Base-by-base conservation (phyloP, 108 stramenopile species). In the Skeletonema tropicum region DNA sequence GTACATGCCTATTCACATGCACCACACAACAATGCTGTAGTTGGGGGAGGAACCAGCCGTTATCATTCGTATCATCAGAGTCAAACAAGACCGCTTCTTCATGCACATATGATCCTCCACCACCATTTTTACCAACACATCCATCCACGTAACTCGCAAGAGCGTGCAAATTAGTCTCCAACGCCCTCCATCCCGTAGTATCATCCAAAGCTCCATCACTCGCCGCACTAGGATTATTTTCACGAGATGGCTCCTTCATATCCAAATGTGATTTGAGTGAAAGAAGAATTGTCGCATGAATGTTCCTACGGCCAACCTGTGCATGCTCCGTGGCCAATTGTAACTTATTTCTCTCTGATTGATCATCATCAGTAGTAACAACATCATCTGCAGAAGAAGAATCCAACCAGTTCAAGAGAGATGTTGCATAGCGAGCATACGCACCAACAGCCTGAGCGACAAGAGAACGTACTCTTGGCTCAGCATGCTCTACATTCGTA, bases 141-240 rank as follows among this genome's bases (percentile, higher is more conserved):
- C 87, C 92, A 31, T 89, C 85, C 32, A 98, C 80, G 60, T 92
- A 92, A 45, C 88, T 84, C 14, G 94, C 96, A 29, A 97, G 68
- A 30, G 94, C 97, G 57, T 94, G 90, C 79, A 97, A 87, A 61
- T 94, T 97, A 21, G 98, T 98, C 79, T 98, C 97, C 25, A 98
- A 78, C 13, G 96, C 94, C 73, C 97, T 92, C 98, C 98, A 98
- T 60, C 98, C 97, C n/a, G 96, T 96, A 19, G 97, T 97, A 83
- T 98, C 98, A 68, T 98, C 97, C 68, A 98, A 75, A 0, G 94
- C 97, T 6, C 91, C 94, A 36, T 86, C 84, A n/a, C 83, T 86
- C 23, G 89, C 83, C 49, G 83, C 80, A 55, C 68, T 65, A 15
- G 45, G 45, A 63, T 26, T 64, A 7, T 23, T 21, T 13, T 59